phyloP scores from a whole-genome alignment of 169 alveolate genomes.

The Eimeria praecox region DNA sequence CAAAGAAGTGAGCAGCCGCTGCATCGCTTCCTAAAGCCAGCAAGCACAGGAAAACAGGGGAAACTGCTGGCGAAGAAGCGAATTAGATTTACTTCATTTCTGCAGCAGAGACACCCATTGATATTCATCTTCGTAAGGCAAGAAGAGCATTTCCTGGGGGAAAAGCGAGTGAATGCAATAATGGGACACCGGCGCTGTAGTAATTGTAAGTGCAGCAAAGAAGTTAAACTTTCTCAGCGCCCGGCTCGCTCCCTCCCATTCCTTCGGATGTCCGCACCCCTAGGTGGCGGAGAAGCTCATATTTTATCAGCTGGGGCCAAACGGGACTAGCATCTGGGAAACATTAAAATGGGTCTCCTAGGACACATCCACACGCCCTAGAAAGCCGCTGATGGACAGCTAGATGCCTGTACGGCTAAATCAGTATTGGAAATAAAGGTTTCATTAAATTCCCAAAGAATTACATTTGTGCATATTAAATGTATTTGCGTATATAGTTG shows the following conservation, averaged over 20 bases:
- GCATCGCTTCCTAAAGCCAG: constrained; percentile 1
- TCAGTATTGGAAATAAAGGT: not conserved
- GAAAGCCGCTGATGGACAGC: not conserved
- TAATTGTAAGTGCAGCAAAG: too few relatives aligned
- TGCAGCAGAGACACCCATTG: too few relatives aligned
- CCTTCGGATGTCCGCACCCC: not conserved
- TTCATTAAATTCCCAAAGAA: not conserved
- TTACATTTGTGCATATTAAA: not conserved
- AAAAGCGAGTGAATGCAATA: not conserved
- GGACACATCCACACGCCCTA: too few relatives aligned
- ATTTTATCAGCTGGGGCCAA: too few relatives aligned
- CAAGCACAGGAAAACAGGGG: not conserved
- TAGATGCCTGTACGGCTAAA: not conserved
- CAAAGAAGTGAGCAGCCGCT: not conserved
- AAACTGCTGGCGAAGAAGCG: not conserved
- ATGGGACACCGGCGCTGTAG: not conserved
- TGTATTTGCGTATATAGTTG: not conserved
- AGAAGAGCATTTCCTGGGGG: too few relatives aligned
- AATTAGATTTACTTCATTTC: not conserved
- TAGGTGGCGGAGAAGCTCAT: not conserved
- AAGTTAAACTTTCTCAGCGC: not conserved
- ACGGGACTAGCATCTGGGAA: not conserved
- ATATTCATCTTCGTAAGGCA: not conserved
- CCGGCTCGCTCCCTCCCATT: not conserved
- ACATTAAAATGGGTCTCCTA: too few relatives aligned